Base-by-base conservation (phyloP, 163 green algal genomes). In the Chlamydomonas reinhardtii region DNA sequence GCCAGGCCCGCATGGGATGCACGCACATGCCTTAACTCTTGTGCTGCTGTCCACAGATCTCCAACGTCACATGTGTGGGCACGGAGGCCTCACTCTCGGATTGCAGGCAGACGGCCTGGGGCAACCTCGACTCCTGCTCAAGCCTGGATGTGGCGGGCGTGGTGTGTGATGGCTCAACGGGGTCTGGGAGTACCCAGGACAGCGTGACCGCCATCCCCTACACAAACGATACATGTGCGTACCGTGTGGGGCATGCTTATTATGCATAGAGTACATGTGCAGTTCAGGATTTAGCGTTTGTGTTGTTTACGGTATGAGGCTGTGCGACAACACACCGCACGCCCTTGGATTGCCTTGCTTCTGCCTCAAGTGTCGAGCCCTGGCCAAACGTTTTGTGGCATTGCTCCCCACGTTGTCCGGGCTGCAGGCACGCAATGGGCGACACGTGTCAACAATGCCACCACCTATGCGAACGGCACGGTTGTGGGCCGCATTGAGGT, bases 211-310 rank as follows among this genome's bases (percentile, higher is more conserved):
- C 66, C 34, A 48, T 75, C 64, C 17, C 27, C 5, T 74, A 83
- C 65, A 64, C 64, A 2, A n/a, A 22, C 37, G 64, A 83, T 27
- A 0, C 35, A 66, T 83, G 76, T 83, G 71, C 48, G 76, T 65
- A 64, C 6, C 29, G 17, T 5, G 17, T 27, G 65, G 65, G 65
- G 65, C 14, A 37, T 6, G n/a, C n/a, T n/a, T n/a, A n/a, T n/a
- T n/a, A n/a, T n/a, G n/a, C n/a, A n/a, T n/a, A n/a, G n/a, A n/a
- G n/a, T n/a, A n/a, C n/a, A n/a, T n/a, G n/a, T n/a, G n/a, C n/a
- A n/a, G n/a, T n/a, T n/a, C n/a, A n/a, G n/a, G n/a, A n/a, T n/a
- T n/a, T n/a, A n/a, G n/a, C n/a, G n/a, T n/a, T n/a, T n/a, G n/a
- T n/a, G n/a, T n/a, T n/a, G n/a, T n/a, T n/a, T n/a, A n/a, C n/a